These are phyloP conservation scores for Pistacia integerrima DNA, from an alignment of 345 rosid species.

Conservation along the genomic window DNA sequence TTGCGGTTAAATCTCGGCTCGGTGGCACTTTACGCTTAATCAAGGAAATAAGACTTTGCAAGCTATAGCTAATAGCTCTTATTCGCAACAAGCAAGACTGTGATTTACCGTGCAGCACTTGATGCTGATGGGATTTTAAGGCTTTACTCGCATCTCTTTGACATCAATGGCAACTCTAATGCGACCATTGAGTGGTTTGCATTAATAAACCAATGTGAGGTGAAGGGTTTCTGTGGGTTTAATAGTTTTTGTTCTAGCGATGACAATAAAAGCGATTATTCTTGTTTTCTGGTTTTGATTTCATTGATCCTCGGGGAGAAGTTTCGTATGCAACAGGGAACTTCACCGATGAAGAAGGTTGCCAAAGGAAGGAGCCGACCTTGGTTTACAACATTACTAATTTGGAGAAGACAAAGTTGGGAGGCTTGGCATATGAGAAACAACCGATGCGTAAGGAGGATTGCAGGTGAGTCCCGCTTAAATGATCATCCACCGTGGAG, in stretches of 20 bases:
- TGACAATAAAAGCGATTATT: neutral
- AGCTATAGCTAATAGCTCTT: neutral
- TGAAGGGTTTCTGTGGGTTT: conserved; percentile 22
- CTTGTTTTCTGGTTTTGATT: conserved; percentile 22
- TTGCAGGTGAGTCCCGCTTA: conserved; percentile 28
- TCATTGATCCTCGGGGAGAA: neutral
- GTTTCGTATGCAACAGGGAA: conserved; percentile 8
- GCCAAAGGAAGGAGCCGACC: neutral
- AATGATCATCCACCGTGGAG: conserved; percentile 31
- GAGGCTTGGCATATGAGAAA: neutral
- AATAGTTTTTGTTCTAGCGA: conserved; percentile 18
- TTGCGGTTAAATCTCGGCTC: neutral
- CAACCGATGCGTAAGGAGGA: neutral
- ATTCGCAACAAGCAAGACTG: neutral
- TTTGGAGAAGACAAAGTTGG: neutral
- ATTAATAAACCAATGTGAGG: neutral
- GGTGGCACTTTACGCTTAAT: neutral
- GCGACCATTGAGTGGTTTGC: neutral
- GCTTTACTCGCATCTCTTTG: conserved; percentile 26
- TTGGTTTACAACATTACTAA: neutral
- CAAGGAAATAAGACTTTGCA: fast-evolving
- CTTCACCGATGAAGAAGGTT: conserved; percentile 1
- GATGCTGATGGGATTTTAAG: conserved; percentile 28
- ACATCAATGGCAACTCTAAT: neutral
- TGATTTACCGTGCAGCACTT: conserved; percentile 19